Evolutionary conservation across 2,329 filamentous ascomycete genomes (phyloP).

Genomic region (Exophiala dermatitidis): DNA sequence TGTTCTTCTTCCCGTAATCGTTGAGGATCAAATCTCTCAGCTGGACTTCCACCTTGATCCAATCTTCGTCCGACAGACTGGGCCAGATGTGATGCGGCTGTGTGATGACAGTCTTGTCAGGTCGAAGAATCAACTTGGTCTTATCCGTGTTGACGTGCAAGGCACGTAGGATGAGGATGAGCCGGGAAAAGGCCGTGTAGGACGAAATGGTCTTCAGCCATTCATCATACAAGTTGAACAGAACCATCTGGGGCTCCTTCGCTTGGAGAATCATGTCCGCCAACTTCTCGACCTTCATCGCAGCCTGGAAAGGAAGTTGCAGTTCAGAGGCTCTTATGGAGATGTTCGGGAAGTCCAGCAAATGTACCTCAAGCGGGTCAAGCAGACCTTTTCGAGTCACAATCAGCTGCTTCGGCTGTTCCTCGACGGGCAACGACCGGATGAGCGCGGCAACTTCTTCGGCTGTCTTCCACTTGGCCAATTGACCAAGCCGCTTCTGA

Average conservation of each 20-base stretch:
- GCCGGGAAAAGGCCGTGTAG: conserved; percentile 93
- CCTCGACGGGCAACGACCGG: conserved; percentile 88
- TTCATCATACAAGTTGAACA: conserved; percentile 98
- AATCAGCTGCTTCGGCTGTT: conserved; percentile 97
- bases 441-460: conserved; percentile 99
- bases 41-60: conserved; percentile 99
- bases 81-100: conserved; percentile 99
- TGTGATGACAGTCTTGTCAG: conserved; percentile 96
- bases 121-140: conserved; percentile 88
- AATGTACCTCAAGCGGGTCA: conserved; percentile 91
- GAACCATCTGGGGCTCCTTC: conserved; percentile 98
- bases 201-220: conserved; percentile 98
- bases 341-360: conserved; percentile 98
- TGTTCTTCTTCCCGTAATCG: conserved; percentile 99
- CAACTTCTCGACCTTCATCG: conserved; percentile 99
- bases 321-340: conserved; percentile 95
- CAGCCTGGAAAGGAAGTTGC: conserved; percentile 96
- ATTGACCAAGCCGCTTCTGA: conserved; percentile 95
- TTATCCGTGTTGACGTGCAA: conserved; percentile 98
- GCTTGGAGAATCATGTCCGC: conserved; percentile 98
- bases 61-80: conserved; percentile 85
- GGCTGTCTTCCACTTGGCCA: conserved; percentile 99
- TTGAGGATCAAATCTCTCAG: conserved; percentile 92
- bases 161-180: conserved; percentile 87
- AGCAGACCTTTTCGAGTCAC: conserved; percentile 95